Evolutionary conservation across 2,329 filamentous ascomycete species (phyloP).

Genomic region (Fusarium agapanthi): DNA sequence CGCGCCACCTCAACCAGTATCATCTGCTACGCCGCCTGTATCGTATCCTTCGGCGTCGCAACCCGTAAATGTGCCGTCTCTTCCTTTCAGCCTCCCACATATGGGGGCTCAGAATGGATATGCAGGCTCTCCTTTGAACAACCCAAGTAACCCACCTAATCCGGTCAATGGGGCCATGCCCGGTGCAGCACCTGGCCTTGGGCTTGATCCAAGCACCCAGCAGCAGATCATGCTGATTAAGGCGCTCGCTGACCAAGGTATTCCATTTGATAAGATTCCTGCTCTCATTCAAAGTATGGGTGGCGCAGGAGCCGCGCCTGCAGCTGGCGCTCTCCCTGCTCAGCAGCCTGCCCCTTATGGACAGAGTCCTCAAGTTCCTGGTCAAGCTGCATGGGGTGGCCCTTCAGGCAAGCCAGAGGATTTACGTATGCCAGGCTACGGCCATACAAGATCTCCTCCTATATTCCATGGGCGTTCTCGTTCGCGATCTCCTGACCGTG

Average conservation of each 20-base stretch:
- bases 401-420: conserved; percentile 49
- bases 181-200: conserved; percentile 45
- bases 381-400: conserved; percentile 46
- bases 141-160: conserved; percentile 43
- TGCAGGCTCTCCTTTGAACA: conserved; percentile 39
- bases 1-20: conserved; percentile 45
- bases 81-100: conserved; percentile 52
- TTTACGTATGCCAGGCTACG: conserved; percentile 65
- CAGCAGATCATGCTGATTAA: conserved; percentile 80
- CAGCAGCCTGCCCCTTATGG: conserved; percentile 48
- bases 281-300: conserved; percentile 63
- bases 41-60: conserved; percentile 58
- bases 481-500: conserved; percentile 80
- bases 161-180: conserved; percentile 46
- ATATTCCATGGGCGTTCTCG: conserved; percentile 71
- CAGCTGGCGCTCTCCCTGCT: conserved; percentile 44
- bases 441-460: conserved; percentile 70
- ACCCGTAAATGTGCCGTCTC: conserved; percentile 67
- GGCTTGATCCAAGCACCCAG: conserved; percentile 66
- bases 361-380: conserved; percentile 54
- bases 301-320: conserved; percentile 45
- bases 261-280: conserved; percentile 80
- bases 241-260: conserved; percentile 76
- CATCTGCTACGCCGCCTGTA: conserved; percentile 43
- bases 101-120: conserved; percentile 49